A percentile compares a stretch with the other conserved stretches of the same genome.
Conservation (phyloP, 2,329 filamentous ascomycete species). For the Macrophomina tecta region DNA sequence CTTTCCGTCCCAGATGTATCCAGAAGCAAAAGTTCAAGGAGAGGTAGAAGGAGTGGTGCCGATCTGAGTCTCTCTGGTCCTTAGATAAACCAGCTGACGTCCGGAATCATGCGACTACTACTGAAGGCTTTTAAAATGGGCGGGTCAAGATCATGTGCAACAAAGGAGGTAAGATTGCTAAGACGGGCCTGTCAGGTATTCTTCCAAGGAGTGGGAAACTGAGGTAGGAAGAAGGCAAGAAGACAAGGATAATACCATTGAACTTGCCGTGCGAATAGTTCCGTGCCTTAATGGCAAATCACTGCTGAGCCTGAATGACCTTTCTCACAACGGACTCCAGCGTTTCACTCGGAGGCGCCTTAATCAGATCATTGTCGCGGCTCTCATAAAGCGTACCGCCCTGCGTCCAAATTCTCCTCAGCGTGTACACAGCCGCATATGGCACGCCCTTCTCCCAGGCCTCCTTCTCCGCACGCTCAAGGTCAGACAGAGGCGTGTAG, state of each 20-base stretch:
- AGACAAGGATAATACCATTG: neutral
- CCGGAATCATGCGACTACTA: no score
- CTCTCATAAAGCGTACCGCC: conserved; percentile 72
- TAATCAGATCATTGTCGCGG: conserved; percentile 56
- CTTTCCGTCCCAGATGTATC: no score
- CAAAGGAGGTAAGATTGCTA: neutral
- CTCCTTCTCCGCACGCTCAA: conserved; percentile 64
- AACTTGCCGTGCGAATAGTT: no score
- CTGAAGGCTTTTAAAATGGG: no score
- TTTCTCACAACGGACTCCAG: conserved; percentile 3
- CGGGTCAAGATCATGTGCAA: no score
- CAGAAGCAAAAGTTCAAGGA: no score
- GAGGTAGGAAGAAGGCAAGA: no score
- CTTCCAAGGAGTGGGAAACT: no score
- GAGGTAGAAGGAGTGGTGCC: no score
- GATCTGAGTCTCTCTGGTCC: no score
- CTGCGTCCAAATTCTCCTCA: conserved; percentile 74
- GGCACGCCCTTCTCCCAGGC: conserved; percentile 62
- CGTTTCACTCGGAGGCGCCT: conserved; percentile 5
- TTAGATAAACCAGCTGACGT: no score
- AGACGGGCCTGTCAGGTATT: conserved; percentile 11
- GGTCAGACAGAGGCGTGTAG: conserved; percentile 59
- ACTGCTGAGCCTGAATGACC: conserved; percentile 11
- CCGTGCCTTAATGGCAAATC: neutral
- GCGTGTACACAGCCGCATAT: conserved; percentile 61